phyloP scores from a whole-genome alignment of 169 alveolate species.

The Plasmodium vinckei region DNA sequence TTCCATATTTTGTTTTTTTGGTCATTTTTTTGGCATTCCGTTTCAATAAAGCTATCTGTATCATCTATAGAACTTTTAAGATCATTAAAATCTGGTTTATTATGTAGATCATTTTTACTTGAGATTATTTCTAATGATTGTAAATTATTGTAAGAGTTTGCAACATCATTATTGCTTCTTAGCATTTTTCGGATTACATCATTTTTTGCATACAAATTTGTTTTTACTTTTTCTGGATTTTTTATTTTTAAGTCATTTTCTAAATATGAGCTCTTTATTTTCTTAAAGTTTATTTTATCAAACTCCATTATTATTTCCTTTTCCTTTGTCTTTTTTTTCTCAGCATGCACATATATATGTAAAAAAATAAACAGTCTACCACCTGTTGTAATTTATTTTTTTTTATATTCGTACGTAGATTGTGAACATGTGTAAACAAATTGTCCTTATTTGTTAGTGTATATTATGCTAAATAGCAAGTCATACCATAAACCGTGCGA shows the following conservation, averaged over 20 bases:
- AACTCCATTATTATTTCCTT: not conserved
- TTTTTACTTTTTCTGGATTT: constrained; percentile 6
- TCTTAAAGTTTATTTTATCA: constrained; percentile 14
- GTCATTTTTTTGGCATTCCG: not conserved
- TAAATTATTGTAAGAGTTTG: not conserved
- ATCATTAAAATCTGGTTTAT: not conserved
- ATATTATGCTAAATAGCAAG: too few relatives aligned
- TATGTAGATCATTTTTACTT: constrained; percentile 1
- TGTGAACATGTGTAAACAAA: too few relatives aligned
- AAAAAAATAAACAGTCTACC: too few relatives aligned
- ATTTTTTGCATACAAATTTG: constrained; percentile 7
- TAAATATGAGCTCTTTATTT: constrained; percentile 49
- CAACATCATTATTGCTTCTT: constrained; percentile 1
- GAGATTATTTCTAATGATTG: constrained; percentile 13
- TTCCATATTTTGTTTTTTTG: not conserved
- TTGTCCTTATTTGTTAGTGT: too few relatives aligned
- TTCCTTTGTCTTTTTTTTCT: not conserved
- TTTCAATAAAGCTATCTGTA: not conserved
- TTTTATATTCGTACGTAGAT: too few relatives aligned
- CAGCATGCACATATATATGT: not conserved
- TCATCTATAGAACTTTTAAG: not conserved
- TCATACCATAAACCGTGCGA: too few relatives aligned
- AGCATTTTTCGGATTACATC: constrained; percentile 5
- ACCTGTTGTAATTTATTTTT: too few relatives aligned
- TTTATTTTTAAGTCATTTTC: constrained; percentile 41